Evolutionary conservation across 305 asterid genomes (phyloP).

Genomic region (Fraxinus baroniana): DNA sequence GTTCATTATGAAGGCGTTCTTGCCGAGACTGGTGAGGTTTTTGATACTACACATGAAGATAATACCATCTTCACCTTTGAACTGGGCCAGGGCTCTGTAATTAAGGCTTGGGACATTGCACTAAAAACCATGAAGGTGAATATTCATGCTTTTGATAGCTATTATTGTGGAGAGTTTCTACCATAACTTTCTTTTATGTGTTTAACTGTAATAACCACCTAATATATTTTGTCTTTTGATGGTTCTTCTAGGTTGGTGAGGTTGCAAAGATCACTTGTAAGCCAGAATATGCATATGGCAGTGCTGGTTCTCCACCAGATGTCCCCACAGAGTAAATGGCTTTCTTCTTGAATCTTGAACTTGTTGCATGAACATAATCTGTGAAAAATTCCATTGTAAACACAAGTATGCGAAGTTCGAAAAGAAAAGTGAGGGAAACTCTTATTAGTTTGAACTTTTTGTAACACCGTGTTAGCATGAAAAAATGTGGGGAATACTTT

Average conservation of each 20-base stretch:
- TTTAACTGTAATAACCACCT: background rate
- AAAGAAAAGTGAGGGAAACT: background rate
- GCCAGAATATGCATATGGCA: conserved; percentile 95
- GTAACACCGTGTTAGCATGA: background rate
- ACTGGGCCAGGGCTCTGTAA: conserved; percentile 79
- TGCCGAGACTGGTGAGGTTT: conserved; percentile 86
- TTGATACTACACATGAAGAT: conserved; percentile 93
- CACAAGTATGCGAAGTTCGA: background rate
- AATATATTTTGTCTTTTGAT: conserved; percentile 13
- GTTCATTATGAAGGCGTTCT: conserved; percentile 94
- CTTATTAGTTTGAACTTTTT: background rate
- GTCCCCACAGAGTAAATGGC: conserved; percentile 72
- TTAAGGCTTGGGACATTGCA: conserved; percentile 92
- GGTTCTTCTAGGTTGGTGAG: conserved; percentile 75
- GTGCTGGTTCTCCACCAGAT: conserved; percentile 95
- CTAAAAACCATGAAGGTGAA: conserved; percentile 87
- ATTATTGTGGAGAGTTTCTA: background rate
- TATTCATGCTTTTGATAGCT: background rate
- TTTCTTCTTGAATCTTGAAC: conserved; percentile 6
- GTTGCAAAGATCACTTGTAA: conserved; percentile 85
- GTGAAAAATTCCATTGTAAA: conserved; percentile 7
- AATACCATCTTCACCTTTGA: conserved; percentile 85
- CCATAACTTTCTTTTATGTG: background rate
- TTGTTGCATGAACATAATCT: conserved; percentile 8
- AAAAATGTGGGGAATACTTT: background rate